phyloP scores from a whole-genome alignment of 1,139 yeast genomes.

The Groenewaldozyma auringiensis region DNA sequence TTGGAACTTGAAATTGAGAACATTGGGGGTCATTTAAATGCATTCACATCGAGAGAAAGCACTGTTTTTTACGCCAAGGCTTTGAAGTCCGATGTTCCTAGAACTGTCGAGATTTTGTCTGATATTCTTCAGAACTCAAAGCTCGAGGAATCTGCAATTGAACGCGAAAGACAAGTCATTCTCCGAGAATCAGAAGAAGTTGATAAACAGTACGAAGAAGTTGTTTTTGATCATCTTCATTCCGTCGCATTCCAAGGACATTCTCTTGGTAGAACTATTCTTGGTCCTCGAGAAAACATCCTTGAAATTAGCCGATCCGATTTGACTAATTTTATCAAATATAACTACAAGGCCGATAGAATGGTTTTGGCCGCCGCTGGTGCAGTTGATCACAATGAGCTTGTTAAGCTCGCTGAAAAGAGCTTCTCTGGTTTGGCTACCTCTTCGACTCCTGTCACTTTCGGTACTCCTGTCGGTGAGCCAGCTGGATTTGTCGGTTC shows the following conservation, averaged over 20 bases:
- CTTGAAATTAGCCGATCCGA: conserved; percentile 70
- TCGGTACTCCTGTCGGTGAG: conserved; percentile 57
- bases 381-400: conserved; percentile 76
- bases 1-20: conserved; percentile 92
- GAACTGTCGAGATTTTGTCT: conserved; percentile 78
- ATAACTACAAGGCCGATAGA: conserved; percentile 91
- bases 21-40: conserved; percentile 93
- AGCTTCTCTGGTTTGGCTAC: conserved; percentile 70
- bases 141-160: conserved; percentile 76
- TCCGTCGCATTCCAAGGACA: conserved; percentile 86
- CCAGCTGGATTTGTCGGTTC: conserved; percentile 74
- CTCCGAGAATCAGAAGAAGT: conserved; percentile 96
- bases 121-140: conserved; percentile 85
- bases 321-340: conserved; percentile 66
- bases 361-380: conserved; percentile 98
- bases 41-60: conserved; percentile 94
- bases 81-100: conserved; percentile 68
- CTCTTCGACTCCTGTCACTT: conserved; percentile 54
- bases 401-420: conserved; percentile 67
- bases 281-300: conserved; percentile 90
- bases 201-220: conserved; percentile 96
- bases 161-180: conserved; percentile 92
- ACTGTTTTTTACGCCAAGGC: conserved; percentile 95
- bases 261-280: conserved; percentile 93
- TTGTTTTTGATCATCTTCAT: conserved; percentile 93